These are phyloP conservation scores for Middelhovenomyces tepae DNA, from an alignment of 805 yeast genomes.

Conservation along the genomic window DNA sequence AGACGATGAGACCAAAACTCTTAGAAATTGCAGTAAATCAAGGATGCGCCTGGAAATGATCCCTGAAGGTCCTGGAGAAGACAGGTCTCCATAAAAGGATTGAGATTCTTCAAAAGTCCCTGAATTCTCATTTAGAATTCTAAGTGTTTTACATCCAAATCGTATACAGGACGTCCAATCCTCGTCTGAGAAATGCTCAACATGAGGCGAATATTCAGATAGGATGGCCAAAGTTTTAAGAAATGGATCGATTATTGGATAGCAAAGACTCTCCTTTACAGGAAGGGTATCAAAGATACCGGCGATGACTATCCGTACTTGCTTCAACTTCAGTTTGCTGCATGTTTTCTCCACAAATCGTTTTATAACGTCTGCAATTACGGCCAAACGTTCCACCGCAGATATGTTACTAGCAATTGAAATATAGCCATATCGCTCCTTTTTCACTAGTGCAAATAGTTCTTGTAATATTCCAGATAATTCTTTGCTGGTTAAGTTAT, in stretches of 20 bases:
- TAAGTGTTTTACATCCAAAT: no score
- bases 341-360: conserved; percentile 1
- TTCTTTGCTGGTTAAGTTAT: not conserved
- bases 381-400: conserved; percentile 8
- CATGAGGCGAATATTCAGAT: conserved; percentile 14
- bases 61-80: no score
- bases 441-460: not conserved
- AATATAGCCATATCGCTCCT: not conserved
- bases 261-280: conserved; percentile 3
- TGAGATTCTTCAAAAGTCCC: no score
- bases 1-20: no score
- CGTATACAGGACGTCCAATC: no score
- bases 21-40: no score
- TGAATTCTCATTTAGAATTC: no score
- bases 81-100: no score
- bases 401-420: not conserved
- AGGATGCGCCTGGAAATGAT: no score
- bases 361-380: conserved; percentile 7
- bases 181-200: conserved; percentile 19
- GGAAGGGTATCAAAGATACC: conserved; percentile 5
- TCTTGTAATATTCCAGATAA: conserved; percentile 4
- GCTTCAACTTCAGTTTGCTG: conserved; percentile 4
- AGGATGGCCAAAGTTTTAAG: conserved; percentile 11
- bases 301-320: conserved; percentile 1
- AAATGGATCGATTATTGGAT: conserved; percentile 15